Evolutionary conservation across 1,284 basidiomycete genomes (phyloP).

Genomic region (Cutaneotrichosporon dermatis): DNA sequence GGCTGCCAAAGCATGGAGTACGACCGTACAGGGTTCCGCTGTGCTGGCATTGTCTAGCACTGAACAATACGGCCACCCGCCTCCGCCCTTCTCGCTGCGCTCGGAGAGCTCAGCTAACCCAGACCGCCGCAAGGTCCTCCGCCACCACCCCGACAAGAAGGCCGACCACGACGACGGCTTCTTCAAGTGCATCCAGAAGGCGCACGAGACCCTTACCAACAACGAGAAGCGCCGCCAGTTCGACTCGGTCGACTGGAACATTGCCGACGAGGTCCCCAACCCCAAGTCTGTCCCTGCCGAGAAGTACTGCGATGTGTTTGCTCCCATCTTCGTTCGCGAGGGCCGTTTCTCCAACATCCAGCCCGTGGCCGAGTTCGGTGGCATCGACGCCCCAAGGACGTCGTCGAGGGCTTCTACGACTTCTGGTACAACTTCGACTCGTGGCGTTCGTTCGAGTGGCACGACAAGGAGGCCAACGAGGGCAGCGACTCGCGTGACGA

Average conservation of each 20-base stretch:
- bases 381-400: constrained; percentile 68
- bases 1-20: not conserved
- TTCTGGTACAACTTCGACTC: constrained; percentile 99
- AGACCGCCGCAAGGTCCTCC: constrained; percentile 98
- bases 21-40: too few species aligned
- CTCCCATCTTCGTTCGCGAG: constrained; percentile 83
- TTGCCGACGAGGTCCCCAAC: constrained; percentile 73
- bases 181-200: constrained; percentile 99
- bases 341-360: constrained; percentile 82
- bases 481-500: constrained; percentile 97
- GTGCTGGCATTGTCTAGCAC: too few species aligned
- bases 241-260: constrained; percentile 87
- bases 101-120: constrained; percentile 13
- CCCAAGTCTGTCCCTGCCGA: constrained; percentile 59
- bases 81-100: not conserved
- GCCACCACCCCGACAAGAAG: constrained; percentile 99
- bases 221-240: constrained; percentile 87
- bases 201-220: constrained; percentile 84
- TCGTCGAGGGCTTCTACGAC: constrained; percentile 92
- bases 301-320: constrained; percentile 54
- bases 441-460: constrained; percentile 97
- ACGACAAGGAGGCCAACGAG: constrained; percentile 98
- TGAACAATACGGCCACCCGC: not conserved
- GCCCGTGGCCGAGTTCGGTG: constrained; percentile 81
- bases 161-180: constrained; percentile 95